Percentiles rank a stretch among this genome's conserved stretches.
Evolutionary conservation across 2,329 filamentous ascomycete genomes (phyloP).

Genomic region (Epichloe elymi): DNA sequence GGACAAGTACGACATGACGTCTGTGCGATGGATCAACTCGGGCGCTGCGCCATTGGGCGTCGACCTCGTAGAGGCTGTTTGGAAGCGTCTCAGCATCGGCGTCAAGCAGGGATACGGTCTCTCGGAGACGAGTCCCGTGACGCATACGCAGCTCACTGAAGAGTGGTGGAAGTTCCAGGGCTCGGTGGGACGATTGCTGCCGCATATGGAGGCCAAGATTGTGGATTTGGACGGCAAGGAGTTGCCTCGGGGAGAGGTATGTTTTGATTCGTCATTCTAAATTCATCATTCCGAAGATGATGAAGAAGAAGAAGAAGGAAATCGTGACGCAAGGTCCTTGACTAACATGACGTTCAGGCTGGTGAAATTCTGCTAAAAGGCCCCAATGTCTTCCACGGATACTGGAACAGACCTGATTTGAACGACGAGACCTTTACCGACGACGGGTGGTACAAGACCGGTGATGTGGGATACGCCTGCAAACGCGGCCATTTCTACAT

Average conservation of each 20-base stretch:
- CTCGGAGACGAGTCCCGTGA: slow-evolving; percentile 72
- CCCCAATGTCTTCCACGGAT: slow-evolving; percentile 69
- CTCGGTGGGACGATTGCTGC: slow-evolving; percentile 62
- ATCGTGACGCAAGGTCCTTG: too few species aligned
- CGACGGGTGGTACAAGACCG: slow-evolving; percentile 83
- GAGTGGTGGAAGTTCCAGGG: slow-evolving; percentile 69
- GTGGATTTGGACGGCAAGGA: slow-evolving; percentile 49
- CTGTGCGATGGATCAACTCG: slow-evolving; percentile 71
- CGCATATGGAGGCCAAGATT: slow-evolving; percentile 72
- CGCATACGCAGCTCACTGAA: slow-evolving; percentile 58
- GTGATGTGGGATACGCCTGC: slow-evolving; percentile 73
- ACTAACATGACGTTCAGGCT: slow-evolving; percentile 1
- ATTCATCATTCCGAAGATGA: too few species aligned
- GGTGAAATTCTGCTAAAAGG: slow-evolving; percentile 67
- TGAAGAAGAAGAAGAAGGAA: not conserved
- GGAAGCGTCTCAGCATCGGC: slow-evolving; percentile 58
- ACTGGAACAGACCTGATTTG: slow-evolving; percentile 59
- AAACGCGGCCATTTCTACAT: slow-evolving; percentile 73
- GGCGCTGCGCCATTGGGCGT: slow-evolving; percentile 74
- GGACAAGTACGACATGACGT: slow-evolving; percentile 66
- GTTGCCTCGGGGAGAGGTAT: slow-evolving; percentile 38
- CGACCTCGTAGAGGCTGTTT: slow-evolving; percentile 67
- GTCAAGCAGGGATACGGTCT: slow-evolving; percentile 92
- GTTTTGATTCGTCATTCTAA: not conserved
- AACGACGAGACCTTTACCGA: slow-evolving; percentile 57